Evolutionary conservation across 1,139 yeast species (phyloP), one percentile per base, ranked within the genome.

Genomic region (Zygosaccharomyces sapae): DNA sequence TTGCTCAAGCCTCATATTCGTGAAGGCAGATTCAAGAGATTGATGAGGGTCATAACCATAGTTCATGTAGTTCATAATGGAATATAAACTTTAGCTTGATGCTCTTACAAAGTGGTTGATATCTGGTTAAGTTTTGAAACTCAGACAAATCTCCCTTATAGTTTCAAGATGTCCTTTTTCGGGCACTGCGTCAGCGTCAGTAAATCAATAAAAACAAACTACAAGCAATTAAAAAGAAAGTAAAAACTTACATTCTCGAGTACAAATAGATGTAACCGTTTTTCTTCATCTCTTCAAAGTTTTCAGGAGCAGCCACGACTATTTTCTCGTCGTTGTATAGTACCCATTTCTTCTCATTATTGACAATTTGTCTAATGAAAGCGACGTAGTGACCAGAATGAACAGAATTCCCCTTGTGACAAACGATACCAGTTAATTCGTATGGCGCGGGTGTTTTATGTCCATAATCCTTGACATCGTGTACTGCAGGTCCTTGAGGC

Each of bases 361-460:
- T 66, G 0, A 63, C 47, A 27, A 62, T 56, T 54, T 78, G 78
- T 46, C 72, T 73, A 40, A 89, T 73, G 59, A 86, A 92, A 0
- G 85, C 90, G 34, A 94, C 97, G 64, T 92, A 92, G 66, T 92
- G 99, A 0, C 98, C 98, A 0, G 97, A 88, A 53, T 92, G 97
- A 1, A 92, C 87, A 16, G 96, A 87, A 0, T 84, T 75, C 7
- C 99, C 99, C 65, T 92, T 92, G 66, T 92, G 99, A 62, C 97
- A 90, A 18, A 92, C 76, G 7, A 87, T 86, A 0, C 88, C 86
- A 46, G 79, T 75, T 38, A 92, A 68, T n/a, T 62, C 58, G 62
- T 86, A 92, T 33, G 59, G 52, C 5, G 72, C 68, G 2, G 55
- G 36, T 4, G 61, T 51, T n/a, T 55, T 49, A 22, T 68, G 66